Evolutionary conservation across 164 flowering plant species (phyloP).

Genomic region (Berberis thunbergii): DNA sequence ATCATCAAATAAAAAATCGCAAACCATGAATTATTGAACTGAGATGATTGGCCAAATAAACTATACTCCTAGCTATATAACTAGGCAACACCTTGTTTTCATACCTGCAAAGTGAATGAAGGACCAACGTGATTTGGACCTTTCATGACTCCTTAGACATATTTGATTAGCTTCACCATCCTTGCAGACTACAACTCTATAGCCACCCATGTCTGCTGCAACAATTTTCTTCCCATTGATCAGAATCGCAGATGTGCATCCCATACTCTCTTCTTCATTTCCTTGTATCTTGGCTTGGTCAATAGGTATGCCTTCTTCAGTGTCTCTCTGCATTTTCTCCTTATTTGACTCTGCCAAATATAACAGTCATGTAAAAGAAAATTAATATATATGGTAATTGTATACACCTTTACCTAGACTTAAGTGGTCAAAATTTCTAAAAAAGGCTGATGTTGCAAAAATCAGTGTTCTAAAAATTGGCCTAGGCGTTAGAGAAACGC

Average conservation of each 20-base stretch:
- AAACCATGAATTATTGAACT: background rate
- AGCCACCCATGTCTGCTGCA: constrained; percentile 43
- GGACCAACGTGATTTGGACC: constrained; percentile 28
- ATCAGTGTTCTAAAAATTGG: too few species aligned
- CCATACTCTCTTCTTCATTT: constrained; percentile 14
- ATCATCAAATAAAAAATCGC: background rate
- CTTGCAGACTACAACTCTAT: constrained; percentile 43
- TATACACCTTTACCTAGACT: too few species aligned
- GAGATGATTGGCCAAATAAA: background rate
- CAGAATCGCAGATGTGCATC: constrained; percentile 42
- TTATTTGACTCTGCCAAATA: constrained; percentile 25
- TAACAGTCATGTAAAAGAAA: background rate
- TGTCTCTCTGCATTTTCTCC: constrained; percentile 39
- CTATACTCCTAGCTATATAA: background rate
- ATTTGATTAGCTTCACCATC: constrained; percentile 47
- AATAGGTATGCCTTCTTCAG: constrained; percentile 39
- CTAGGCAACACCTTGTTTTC: background rate
- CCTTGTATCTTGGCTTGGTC: constrained; percentile 26
- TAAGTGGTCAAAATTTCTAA: too few species aligned
- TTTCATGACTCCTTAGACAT: constrained; percentile 14
- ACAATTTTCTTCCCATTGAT: constrained; percentile 53
- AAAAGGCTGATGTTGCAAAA: background rate
- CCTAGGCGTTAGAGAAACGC: too few species aligned
- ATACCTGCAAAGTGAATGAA: constrained; percentile 35
- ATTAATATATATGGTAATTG: too few species aligned